Evolutionary conservation across 2,329 filamentous ascomycete species (phyloP).

Genomic region (Pseudocercospora vitis): DNA sequence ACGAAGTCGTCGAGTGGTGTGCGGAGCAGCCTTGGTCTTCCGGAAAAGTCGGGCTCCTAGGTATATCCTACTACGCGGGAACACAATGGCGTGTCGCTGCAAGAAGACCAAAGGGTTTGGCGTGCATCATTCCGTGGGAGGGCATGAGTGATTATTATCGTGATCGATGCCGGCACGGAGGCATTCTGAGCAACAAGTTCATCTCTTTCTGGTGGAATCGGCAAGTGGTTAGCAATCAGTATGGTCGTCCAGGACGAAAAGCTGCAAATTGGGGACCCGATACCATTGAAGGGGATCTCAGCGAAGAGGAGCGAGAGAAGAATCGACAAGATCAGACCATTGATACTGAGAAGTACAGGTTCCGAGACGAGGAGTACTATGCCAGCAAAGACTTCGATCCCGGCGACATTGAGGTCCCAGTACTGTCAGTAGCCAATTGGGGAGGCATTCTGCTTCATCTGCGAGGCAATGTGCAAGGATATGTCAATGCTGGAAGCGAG

Average conservation of each 20-base stretch:
- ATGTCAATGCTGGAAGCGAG: constrained; percentile 61
- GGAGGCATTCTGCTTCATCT: constrained; percentile 69
- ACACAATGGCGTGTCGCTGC: constrained; percentile 46
- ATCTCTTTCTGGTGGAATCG: constrained; percentile 68
- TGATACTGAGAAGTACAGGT: constrained; percentile 54
- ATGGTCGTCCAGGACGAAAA: constrained; percentile 52
- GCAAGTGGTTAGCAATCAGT: constrained; percentile 67
- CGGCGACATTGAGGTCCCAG: constrained; percentile 65
- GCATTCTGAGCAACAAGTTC: constrained; percentile 40
- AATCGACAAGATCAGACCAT: constrained; percentile 47
- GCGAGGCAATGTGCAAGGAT: constrained; percentile 68
- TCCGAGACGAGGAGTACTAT: constrained; percentile 64
- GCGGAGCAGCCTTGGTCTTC: constrained; percentile 49
- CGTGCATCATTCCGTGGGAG: constrained; percentile 52
- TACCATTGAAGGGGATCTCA: constrained; percentile 60
- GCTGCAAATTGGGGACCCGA: constrained; percentile 54
- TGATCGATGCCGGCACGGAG: constrained; percentile 49
- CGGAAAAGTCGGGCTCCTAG: constrained; percentile 46
- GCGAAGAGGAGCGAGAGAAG: constrained; percentile 51
- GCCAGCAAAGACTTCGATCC: constrained; percentile 65
- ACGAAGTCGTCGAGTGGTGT: constrained; percentile 48
- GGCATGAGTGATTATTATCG: constrained; percentile 50
- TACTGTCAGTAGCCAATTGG: constrained; percentile 69
- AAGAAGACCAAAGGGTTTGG: constrained; percentile 44
- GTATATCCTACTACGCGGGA: constrained; percentile 48